Percentiles rank a stretch among this genome's conserved stretches.
Conservation (phyloP, 2,329 filamentous ascomycete species). For the Ophiostoma piceae region DNA sequence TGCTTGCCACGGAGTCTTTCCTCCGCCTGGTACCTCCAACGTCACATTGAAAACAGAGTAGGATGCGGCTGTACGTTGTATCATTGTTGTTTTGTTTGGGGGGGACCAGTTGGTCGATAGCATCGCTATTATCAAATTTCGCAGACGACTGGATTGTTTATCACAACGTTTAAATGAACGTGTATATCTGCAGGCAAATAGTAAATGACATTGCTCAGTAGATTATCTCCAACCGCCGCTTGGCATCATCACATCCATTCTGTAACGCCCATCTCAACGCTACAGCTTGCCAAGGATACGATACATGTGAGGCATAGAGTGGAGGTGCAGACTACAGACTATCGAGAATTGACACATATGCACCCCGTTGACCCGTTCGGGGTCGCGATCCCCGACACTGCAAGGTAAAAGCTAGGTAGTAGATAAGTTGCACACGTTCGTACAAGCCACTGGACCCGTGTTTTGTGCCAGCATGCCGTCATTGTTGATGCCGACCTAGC, state of each 20-base stretch:
- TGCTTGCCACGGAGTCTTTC: constrained; percentile 19
- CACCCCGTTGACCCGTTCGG: not conserved
- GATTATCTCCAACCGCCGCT: not conserved
- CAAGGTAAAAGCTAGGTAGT: not conserved
- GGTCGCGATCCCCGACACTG: not conserved
- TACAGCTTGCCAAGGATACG: not conserved
- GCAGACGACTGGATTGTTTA: not conserved
- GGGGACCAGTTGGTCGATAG: not conserved
- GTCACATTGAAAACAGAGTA: not conserved
- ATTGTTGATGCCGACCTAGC: not conserved
- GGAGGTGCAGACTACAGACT: not conserved
- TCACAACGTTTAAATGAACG: not conserved
- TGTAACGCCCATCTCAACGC: not conserved
- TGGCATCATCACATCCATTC: not conserved
- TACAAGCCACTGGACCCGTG: not conserved
- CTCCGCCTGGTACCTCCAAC: constrained; percentile 13
- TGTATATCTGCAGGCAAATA: no score
- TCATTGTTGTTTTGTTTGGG: not conserved
- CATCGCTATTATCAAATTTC: not conserved
- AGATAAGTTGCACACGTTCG: not conserved
- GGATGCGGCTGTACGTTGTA: not conserved
- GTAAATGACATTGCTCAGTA: no score
- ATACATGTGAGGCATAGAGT: not conserved
- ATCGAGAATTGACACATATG: not conserved
- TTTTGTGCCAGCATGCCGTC: not conserved